These are phyloP conservation scores for Bimuria novae-zelandiae DNA, from an alignment of 2,329 filamentous ascomycete species.

Conservation along the genomic window DNA sequence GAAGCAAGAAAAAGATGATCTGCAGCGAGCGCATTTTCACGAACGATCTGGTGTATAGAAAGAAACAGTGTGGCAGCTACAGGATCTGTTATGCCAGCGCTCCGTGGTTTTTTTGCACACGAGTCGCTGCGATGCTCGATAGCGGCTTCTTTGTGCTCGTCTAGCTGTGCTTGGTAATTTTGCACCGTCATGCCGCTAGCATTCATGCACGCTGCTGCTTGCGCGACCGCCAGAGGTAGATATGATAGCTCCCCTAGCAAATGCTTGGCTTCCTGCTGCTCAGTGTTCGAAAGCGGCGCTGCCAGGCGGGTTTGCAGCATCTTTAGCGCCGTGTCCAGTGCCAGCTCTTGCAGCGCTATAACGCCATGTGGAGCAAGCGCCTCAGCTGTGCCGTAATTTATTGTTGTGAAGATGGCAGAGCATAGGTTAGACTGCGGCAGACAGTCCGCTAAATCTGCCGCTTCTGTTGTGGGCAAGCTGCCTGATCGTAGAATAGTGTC, in stretches of 20 bases:
- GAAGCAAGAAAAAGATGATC: constrained; percentile 48
- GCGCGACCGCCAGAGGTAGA: constrained; percentile 25
- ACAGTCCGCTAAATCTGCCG: constrained; percentile 21
- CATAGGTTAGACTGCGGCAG: constrained; percentile 21
- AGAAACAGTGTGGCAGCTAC: constrained; percentile 49
- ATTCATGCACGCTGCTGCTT: constrained; percentile 26
- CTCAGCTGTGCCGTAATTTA: constrained; percentile 12
- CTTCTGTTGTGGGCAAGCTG: constrained; percentile 6
- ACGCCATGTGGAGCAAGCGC: constrained; percentile 20
- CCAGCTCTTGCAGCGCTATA: constrained; percentile 19
- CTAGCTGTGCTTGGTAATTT: constrained; percentile 19
- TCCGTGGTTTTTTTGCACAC: constrained; percentile 35
- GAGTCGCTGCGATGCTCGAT: constrained; percentile 40
- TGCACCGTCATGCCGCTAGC: constrained; percentile 11
- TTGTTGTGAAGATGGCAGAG: constrained; percentile 25
- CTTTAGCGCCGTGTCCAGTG: constrained; percentile 18
- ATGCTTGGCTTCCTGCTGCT: constrained; percentile 16
- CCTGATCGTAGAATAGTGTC: constrained; percentile 10
- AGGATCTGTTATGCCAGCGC: constrained; percentile 39
- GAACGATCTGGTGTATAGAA: constrained; percentile 43
- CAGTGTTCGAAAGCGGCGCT: constrained; percentile 7
- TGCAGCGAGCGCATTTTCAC: constrained; percentile 37
- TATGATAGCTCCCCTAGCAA: constrained; percentile 23
- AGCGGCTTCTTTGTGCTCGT: constrained; percentile 29
- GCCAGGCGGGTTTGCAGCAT: constrained; percentile 23